phyloP scores from a whole-genome alignment of 1,139 yeast genomes.

The Yamadazyma diddensiae region DNA sequence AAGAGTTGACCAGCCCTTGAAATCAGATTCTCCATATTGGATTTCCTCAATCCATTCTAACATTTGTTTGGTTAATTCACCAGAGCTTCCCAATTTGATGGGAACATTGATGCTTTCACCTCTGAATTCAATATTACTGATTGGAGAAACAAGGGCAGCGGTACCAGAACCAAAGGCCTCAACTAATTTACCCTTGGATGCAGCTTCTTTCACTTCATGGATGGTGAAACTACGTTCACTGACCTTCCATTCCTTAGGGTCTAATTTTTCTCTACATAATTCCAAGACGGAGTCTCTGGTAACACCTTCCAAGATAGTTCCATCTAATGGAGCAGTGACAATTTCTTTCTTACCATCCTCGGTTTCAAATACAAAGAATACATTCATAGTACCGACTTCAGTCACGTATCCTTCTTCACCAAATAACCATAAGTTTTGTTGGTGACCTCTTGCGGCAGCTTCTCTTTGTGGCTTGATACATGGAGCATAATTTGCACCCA shows the following conservation, averaged over 20 bases:
- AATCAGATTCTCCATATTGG: conserved; percentile 81
- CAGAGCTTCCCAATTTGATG: conserved; percentile 74
- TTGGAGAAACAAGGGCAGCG: conserved; percentile 95
- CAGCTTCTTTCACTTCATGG: conserved; percentile 71
- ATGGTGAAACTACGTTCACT: conserved; percentile 83
- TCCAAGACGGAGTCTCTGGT: conserved; percentile 86
- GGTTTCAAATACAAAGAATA: conserved; percentile 76
- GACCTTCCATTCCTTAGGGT: conserved; percentile 71
- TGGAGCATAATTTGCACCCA: conserved; percentile 98
- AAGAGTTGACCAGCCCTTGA: conserved; percentile 58
- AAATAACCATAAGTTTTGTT: conserved; percentile 94
- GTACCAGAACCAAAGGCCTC: conserved; percentile 98
- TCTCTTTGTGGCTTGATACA: conserved; percentile 83
- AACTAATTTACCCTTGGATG: conserved; percentile 75
- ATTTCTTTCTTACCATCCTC: conserved; percentile 82
- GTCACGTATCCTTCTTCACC: conserved; percentile 88
- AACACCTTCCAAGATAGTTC: conserved; percentile 95
- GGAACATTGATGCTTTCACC: conserved; percentile 75
- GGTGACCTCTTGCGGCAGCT: conserved; percentile 88
- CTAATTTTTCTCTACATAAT: conserved; percentile 71
- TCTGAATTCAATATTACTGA: conserved; percentile 78
- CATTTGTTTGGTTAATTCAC: conserved; percentile 72
- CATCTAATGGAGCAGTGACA: conserved; percentile 95
- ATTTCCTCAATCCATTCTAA: conserved; percentile 83
- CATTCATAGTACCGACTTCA: conserved; percentile 98